phyloP scores from a whole-genome alignment of 2,329 filamentous ascomycete species.

The Colletotrichum cordylinicola region DNA sequence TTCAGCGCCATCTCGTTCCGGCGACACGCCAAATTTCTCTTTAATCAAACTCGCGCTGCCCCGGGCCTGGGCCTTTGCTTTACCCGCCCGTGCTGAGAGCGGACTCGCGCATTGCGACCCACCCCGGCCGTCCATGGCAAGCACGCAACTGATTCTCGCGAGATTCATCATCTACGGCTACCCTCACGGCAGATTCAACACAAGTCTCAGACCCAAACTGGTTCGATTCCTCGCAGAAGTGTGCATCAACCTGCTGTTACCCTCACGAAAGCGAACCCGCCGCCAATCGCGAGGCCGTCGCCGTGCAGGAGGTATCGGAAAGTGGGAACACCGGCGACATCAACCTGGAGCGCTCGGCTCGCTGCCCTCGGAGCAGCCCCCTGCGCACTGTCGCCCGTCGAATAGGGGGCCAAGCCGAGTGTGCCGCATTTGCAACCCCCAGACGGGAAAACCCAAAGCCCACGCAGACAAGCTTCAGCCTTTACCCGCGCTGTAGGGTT shows the following conservation, averaged over 20 bases:
- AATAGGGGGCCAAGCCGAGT: slow-evolving; percentile 2
- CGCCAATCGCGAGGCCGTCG: background rate
- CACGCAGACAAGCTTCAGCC: background rate
- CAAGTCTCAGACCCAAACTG: background rate
- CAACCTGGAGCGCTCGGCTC: slow-evolving; percentile 4
- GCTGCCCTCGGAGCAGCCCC: slow-evolving; percentile 4
- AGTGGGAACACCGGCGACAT: background rate
- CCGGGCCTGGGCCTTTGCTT: slow-evolving; percentile 4
- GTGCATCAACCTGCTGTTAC: background rate
- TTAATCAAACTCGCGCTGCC: slow-evolving; percentile 18
- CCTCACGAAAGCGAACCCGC: background rate
- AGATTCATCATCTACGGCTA: background rate
- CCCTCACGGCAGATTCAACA: background rate
- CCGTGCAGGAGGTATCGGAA: background rate
- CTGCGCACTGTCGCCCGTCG: slow-evolving; percentile 2
- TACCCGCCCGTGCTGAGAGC: slow-evolving; percentile 13
- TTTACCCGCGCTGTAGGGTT: background rate
- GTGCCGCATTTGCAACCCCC: background rate
- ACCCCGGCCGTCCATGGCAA: slow-evolving; percentile 9
- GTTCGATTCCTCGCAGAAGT: background rate
- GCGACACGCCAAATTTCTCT: slow-evolving; percentile 10
- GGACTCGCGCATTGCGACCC: slow-evolving; percentile 6
- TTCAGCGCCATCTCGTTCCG: slow-evolving; percentile 16
- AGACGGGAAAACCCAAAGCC: background rate
- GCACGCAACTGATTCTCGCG: background rate